Evolutionary conservation across 768 basidiomycete species (phyloP).

Genomic region (Mycena metata): DNA sequence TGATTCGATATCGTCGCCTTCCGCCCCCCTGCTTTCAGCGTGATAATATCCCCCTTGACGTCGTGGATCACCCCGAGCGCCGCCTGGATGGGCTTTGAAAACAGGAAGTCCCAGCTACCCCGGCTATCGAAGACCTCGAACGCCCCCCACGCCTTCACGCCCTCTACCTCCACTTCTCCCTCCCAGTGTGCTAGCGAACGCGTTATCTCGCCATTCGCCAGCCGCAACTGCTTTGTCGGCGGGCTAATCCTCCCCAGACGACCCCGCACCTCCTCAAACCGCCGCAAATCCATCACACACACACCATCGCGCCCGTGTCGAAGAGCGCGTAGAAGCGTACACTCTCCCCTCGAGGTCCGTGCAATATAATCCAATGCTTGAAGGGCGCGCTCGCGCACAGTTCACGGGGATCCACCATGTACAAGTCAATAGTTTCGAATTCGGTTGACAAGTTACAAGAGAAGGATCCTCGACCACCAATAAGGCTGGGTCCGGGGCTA

Average conservation of each 20-base stretch:
- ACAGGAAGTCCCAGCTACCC: conserved; percentile 35
- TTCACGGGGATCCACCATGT: conserved; percentile 1
- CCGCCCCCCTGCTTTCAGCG: not conserved
- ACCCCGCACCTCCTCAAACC: not conserved
- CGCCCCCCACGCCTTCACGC: not conserved
- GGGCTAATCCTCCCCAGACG: conserved; percentile 1
- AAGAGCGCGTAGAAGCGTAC: not conserved
- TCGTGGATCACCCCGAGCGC: conserved; percentile 33
- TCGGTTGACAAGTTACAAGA: not conserved
- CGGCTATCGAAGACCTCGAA: conserved; percentile 44
- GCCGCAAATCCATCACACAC: not conserved
- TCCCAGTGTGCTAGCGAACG: no score
- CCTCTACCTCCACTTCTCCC: no score
- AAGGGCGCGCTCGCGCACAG: not conserved
- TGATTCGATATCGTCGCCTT: not conserved
- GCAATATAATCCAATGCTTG: not conserved
- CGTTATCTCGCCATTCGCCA: conserved; percentile 35
- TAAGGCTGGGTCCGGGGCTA: conserved; percentile 1
- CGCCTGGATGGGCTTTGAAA: conserved; percentile 39
- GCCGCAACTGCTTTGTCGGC: conserved; percentile 41
- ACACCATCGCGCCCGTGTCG: not conserved
- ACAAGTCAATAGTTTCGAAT: conserved; percentile 9
- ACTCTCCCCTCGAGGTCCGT: conserved; percentile 1
- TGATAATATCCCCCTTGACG: conserved; percentile 23
- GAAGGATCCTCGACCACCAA: conserved; percentile 4